Conservation (phyloP, 2,329 filamentous ascomycete genomes). For the Pleurostoma richardsiae region DNA sequence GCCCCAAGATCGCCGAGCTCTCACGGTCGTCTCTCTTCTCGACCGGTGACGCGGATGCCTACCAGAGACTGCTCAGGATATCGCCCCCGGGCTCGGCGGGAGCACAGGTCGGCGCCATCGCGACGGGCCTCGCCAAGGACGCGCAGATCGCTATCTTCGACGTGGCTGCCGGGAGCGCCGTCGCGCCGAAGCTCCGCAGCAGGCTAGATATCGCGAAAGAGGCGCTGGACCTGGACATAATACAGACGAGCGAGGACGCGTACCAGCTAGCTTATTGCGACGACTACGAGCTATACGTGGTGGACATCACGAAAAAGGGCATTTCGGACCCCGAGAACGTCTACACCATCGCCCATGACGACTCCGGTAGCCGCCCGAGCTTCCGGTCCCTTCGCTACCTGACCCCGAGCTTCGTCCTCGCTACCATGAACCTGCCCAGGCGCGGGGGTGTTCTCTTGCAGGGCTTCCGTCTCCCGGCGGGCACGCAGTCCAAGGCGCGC, state of each 20-base stretch:
- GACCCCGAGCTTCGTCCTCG: conserved; percentile 51
- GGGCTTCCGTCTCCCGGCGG: conserved; percentile 46
- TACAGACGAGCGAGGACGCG: conserved; percentile 53
- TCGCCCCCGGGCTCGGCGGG: conserved; percentile 43
- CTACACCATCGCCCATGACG: conserved; percentile 50
- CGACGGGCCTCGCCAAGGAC: conserved; percentile 70
- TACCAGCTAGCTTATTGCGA: conserved; percentile 77
- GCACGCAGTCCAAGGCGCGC: conserved; percentile 32
- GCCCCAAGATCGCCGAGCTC: conserved; percentile 41
- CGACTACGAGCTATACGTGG: conserved; percentile 66
- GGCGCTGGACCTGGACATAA: conserved; percentile 66
- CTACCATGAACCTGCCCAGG: conserved; percentile 54
- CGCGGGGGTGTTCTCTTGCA: conserved; percentile 52
- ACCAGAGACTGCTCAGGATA: conserved; percentile 55
- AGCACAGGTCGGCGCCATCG: conserved; percentile 68
- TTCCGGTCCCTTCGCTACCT: conserved; percentile 58
- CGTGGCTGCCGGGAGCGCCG: conserved; percentile 48
- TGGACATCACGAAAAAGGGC: conserved; percentile 48
- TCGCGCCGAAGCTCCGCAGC: conserved; percentile 42
- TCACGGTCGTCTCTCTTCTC: conserved; percentile 49
- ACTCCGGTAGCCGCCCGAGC: conserved; percentile 33
- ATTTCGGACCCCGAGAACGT: conserved; percentile 34
- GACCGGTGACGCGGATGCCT: conserved; percentile 45
- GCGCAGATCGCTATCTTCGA: conserved; percentile 80
- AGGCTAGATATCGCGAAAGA: conserved; percentile 47